Evolutionary conservation across 164 flowering plant species (phyloP), one percentile per base, ranked within the genome.

Genomic region (Tinospora cordifolia): DNA sequence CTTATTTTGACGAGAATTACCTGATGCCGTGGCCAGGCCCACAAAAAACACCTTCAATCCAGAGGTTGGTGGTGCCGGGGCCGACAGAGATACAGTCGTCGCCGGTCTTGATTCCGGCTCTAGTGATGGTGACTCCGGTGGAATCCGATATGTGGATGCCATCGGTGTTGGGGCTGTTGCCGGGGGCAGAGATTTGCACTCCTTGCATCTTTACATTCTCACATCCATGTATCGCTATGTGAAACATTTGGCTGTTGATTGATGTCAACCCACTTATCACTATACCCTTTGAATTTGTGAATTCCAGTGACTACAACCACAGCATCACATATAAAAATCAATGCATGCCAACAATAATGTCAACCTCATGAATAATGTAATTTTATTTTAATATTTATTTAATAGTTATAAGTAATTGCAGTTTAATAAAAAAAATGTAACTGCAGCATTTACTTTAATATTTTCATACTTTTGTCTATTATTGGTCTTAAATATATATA

Each of bases 21-120:
- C 66, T 60, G 40, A 69, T 69, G 19, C 72, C 72, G 25, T 69
- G 72, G 24, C 66, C 72, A 24, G 72, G 72, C 8, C 72, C 72
- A 25, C 72, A 69, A 13, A 21, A 22, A 6, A 60, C 62, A 12
- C 46, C 34, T 14, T 59, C 64, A 15, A 69, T 69, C 72, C 30
- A 40, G 17, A 69, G 13, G 22, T 40, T 58, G 44, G 17, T 14
- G 34, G 72, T 69, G 11, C 72, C 72, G 17, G 72, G 65, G 24
- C 72, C 72, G 8, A 69, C 44, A 1, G 72, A 69, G 65, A 69
- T 68, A 22, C 70, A 68, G 30, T 68, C 70, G 11, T 68, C 70
- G n/a, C 70, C 70, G 14, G 70, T 69, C 63, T 69, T 69, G 62
- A 69, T 69, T 17, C 36, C 24, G 8, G 65, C 8, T 64, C 36